Evolutionary conservation across 345 rosid species (phyloP).

Genomic region (Bretschneidera sinensis): DNA sequence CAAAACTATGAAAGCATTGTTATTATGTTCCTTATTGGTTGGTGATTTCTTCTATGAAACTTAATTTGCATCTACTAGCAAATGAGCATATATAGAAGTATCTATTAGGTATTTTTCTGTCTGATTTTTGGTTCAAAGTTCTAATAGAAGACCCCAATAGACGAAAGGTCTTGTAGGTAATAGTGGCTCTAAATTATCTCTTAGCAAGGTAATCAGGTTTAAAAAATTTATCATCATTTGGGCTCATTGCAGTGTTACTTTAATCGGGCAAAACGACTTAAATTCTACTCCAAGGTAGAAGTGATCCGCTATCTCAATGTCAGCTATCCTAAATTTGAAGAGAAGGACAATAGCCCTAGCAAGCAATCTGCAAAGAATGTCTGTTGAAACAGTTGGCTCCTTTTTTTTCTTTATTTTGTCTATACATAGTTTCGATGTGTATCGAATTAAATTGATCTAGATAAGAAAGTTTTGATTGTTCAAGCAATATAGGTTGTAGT

Average conservation of each 20-base stretch:
- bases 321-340: conserved; percentile 20
- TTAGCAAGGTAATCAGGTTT: neutral
- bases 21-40: neutral
- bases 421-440: neutral
- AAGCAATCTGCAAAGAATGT: conserved; percentile 21
- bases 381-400: conserved; percentile 14
- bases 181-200: neutral
- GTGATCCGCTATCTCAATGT: conserved; percentile 34
- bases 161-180: neutral
- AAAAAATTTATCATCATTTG: neutral
- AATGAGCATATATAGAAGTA: neutral
- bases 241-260: conserved; percentile 43
- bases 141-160: neutral
- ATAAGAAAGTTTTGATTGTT: conserved; percentile 21
- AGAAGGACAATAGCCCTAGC: conserved; percentile 20
- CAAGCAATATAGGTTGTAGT: conserved; percentile 47
- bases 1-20: no score
- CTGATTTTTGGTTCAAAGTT: neutral
- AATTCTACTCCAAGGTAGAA: conserved; percentile 39
- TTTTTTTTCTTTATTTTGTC: neutral
- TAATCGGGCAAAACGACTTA: conserved; percentile 37
- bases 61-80: no score
- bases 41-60: no score
- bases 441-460: conserved; percentile 10
- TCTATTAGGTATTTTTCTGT: neutral